phyloP scores from a whole-genome alignment of 495 filamentous ascomycete genomes.

The Aspergillus funiculosus region DNA sequence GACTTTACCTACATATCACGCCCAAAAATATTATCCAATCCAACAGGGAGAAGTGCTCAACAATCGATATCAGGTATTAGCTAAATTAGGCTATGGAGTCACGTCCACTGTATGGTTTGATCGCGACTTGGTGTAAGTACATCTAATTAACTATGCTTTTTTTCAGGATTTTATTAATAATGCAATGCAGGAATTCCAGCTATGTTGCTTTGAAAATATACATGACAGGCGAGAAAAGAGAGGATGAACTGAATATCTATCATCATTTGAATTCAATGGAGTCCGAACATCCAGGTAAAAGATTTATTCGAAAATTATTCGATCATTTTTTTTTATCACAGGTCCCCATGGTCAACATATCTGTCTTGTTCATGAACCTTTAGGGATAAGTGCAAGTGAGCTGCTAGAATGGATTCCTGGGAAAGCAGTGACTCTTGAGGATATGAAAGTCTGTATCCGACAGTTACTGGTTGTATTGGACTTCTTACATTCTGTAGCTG shows the following conservation, averaged over 20 bases:
- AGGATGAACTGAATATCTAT: too few relatives aligned
- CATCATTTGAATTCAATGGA: background rate
- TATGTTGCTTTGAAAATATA: background rate
- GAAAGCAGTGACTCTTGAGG: slow-evolving; percentile 14
- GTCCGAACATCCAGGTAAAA: background rate
- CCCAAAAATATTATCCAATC: slow-evolving; percentile 37
- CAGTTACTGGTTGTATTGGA: slow-evolving; percentile 32
- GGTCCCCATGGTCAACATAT: slow-evolving; percentile 27
- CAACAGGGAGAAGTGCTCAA: slow-evolving; percentile 36
- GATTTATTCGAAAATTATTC: background rate
- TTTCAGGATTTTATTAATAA: too few relatives aligned
- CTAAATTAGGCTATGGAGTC: slow-evolving; percentile 47
- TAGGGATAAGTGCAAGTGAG: slow-evolving; percentile 12
- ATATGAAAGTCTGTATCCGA: slow-evolving; percentile 18
- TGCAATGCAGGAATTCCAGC: too few relatives aligned
- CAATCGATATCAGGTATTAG: slow-evolving; percentile 36
- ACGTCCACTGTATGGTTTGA: slow-evolving; percentile 48
- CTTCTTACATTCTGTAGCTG: slow-evolving; percentile 33
- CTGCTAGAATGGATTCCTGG: slow-evolving; percentile 7
- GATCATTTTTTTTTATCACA: background rate
- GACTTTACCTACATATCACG: slow-evolving; percentile 33
- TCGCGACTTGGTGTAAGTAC: slow-evolving; percentile 32
- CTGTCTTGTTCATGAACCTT: slow-evolving; percentile 29
- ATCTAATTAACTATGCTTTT: too few relatives aligned
- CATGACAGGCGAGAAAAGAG: too few relatives aligned